phyloP scores from a whole-genome alignment of 1,139 yeast species.

The Arxiozyma telluris region DNA sequence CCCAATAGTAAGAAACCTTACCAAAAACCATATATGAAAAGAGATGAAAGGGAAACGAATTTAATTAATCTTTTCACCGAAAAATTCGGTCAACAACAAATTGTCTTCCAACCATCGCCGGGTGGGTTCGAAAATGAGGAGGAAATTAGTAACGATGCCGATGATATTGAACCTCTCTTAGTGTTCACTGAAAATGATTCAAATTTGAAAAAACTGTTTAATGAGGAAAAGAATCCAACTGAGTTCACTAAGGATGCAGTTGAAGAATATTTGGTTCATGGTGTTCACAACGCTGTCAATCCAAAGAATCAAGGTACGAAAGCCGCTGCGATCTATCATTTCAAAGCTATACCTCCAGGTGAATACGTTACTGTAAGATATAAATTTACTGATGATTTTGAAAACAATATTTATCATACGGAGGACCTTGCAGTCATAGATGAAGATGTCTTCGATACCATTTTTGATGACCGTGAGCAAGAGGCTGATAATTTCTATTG shows the following conservation, averaged over 20 bases:
- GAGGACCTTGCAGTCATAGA: slow-evolving; percentile 46
- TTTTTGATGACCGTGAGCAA: slow-evolving; percentile 67
- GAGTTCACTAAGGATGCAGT: slow-evolving; percentile 80
- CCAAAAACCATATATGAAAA: slow-evolving; percentile 46
- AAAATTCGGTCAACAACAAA: slow-evolving; percentile 62
- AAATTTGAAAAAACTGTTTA: slow-evolving; percentile 61
- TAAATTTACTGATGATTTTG: slow-evolving; percentile 42
- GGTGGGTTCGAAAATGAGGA: slow-evolving; percentile 37
- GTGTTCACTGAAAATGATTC: slow-evolving; percentile 89
- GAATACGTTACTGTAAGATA: slow-evolving; percentile 85
- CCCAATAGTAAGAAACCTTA: slow-evolving; percentile 32
- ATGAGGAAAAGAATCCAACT: slow-evolving; percentile 43
- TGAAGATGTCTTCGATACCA: slow-evolving; percentile 66
- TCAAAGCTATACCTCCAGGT: slow-evolving; percentile 76
- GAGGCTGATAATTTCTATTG: slow-evolving; percentile 95
- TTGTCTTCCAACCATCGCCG: slow-evolving; percentile 84
- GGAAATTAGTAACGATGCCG: slow-evolving; percentile 36
- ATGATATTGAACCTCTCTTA: slow-evolving; percentile 59
- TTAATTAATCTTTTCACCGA: slow-evolving; percentile 57
- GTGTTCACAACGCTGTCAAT: slow-evolving; percentile 51
- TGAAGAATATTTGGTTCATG: slow-evolving; percentile 71
- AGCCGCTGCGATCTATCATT: slow-evolving; percentile 73
- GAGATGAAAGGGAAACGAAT: slow-evolving; percentile 32
- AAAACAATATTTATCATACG: slow-evolving; percentile 21
- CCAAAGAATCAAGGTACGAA: slow-evolving; percentile 66